Conservation (phyloP, 805 yeast genomes). For the Isabelozyma heimii region DNA sequence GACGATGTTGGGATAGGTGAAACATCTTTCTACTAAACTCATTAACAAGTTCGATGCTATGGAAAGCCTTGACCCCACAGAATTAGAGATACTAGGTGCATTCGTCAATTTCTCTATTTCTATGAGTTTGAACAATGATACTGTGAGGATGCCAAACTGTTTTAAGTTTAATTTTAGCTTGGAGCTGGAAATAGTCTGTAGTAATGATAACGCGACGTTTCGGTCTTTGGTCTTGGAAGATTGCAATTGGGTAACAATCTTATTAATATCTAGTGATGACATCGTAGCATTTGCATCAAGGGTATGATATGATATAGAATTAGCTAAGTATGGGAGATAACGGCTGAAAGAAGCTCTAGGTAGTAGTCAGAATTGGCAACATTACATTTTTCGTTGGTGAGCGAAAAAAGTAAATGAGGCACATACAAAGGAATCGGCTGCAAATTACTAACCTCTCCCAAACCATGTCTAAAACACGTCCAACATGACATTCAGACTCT, state of each 20-base stretch:
- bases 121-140: conserved; percentile 23
- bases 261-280: conserved; percentile 18
- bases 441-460: no score
- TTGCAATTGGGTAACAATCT: conserved; percentile 25
- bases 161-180: conserved; percentile 15
- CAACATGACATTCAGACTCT: no score
- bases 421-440: no score
- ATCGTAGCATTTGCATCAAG: conserved; percentile 1
- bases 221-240: conserved; percentile 57
- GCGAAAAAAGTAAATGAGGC: no score
- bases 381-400: no score
- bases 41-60: conserved; percentile 31
- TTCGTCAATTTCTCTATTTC: conserved; percentile 35
- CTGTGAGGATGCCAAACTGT: conserved; percentile 19
- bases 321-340: no score
- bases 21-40: conserved; percentile 15
- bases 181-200: conserved; percentile 18
- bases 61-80: conserved; percentile 26
- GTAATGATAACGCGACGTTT: conserved; percentile 42
- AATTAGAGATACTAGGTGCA: conserved; percentile 16
- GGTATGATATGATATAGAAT: no score
- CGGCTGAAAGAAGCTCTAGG: no score
- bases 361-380: no score
- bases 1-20: conserved; percentile 1
- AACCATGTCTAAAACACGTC: no score